These are phyloP conservation scores for Spraguea lophii DNA, from an alignment of 371 early-diverging fungal species.

Conservation along the genomic window DNA sequence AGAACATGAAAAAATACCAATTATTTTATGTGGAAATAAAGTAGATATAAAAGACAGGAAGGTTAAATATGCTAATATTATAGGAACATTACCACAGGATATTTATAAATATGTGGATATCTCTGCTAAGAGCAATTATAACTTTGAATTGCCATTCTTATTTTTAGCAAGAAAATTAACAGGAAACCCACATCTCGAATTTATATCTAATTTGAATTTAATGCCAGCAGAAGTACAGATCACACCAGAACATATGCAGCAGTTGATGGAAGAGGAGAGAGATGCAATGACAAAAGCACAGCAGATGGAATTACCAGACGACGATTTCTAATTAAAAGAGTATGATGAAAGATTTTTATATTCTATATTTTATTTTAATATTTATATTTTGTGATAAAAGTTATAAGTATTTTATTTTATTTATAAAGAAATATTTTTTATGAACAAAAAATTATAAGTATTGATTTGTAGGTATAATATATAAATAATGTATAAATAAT, in stretches of 20 bases:
- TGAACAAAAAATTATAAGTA: no score
- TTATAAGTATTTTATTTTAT: no score
- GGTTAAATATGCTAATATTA: conserved; percentile 94
- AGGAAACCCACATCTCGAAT: conserved; percentile 74
- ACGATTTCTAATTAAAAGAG: conserved; percentile 45
- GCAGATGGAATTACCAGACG: conserved; percentile 62
- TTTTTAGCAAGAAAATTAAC: conserved; percentile 88
- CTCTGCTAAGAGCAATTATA: conserved; percentile 93
- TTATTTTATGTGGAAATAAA: conserved; percentile 99
- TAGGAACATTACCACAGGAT: conserved; percentile 49
- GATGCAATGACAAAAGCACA: conserved; percentile 55
- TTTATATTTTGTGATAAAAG: no score
- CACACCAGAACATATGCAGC: no score
- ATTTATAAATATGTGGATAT: conserved; percentile 98
- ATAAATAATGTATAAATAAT: no score
- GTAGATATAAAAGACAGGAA: conserved; percentile 98
- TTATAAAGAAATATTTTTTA: no score
- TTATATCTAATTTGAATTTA: conserved; percentile 85
- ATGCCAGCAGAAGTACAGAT: conserved; percentile 86
- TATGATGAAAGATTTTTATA: no score
- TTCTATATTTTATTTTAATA: no score
- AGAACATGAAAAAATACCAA: conserved; percentile 73
- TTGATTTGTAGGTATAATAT: no score
- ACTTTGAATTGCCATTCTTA: conserved; percentile 99
- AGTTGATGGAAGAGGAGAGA: conserved; percentile 52